Evolutionary conservation across 2,329 filamentous ascomycete genomes (phyloP).

Genomic region (Pochonia chlamydosporia): DNA sequence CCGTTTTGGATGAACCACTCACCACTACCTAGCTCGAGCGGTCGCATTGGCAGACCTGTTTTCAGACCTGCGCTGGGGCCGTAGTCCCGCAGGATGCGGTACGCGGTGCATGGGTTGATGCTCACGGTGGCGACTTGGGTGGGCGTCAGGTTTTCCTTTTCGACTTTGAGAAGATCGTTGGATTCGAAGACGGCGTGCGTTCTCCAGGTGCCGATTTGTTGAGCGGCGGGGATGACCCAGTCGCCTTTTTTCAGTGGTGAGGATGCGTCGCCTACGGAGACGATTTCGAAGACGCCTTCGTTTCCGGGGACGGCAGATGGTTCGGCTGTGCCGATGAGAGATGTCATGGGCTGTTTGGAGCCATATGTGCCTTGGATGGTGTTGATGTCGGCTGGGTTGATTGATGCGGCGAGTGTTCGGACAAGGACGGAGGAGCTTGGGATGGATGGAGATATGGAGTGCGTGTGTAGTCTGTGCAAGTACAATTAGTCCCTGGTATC

Average conservation of each 20-base stretch:
- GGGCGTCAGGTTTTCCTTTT: conserved; percentile 64
- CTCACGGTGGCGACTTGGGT: conserved; percentile 81
- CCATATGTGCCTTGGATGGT: conserved; percentile 97
- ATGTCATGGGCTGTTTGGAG: conserved; percentile 71
- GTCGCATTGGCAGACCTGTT: conserved; percentile 38
- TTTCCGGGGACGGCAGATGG: conserved; percentile 81
- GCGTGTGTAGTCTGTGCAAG: conserved; percentile 54
- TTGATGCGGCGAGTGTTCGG: conserved; percentile 81
- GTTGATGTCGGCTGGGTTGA: conserved; percentile 98
- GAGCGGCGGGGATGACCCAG: conserved; percentile 84
- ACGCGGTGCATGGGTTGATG: conserved; percentile 92
- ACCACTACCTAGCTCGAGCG: conserved; percentile 44
- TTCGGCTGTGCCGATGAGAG: conserved; percentile 66
- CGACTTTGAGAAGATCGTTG: conserved; percentile 59
- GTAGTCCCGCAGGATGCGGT: conserved; percentile 86
- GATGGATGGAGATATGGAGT: conserved; percentile 72
- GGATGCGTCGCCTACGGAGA: conserved; percentile 57
- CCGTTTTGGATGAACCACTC: conserved; percentile 98
- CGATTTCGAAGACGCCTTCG: conserved; percentile 90
- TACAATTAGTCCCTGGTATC: neutral
- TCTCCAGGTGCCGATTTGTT: conserved; percentile 88
- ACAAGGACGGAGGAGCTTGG: conserved; percentile 63
- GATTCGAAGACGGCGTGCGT: conserved; percentile 72
- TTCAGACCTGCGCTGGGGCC: conserved; percentile 40
- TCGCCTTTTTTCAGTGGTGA: conserved; percentile 63